phyloP scores from a whole-genome alignment of 768 basidiomycete species.

The Trametes meyenii region DNA sequence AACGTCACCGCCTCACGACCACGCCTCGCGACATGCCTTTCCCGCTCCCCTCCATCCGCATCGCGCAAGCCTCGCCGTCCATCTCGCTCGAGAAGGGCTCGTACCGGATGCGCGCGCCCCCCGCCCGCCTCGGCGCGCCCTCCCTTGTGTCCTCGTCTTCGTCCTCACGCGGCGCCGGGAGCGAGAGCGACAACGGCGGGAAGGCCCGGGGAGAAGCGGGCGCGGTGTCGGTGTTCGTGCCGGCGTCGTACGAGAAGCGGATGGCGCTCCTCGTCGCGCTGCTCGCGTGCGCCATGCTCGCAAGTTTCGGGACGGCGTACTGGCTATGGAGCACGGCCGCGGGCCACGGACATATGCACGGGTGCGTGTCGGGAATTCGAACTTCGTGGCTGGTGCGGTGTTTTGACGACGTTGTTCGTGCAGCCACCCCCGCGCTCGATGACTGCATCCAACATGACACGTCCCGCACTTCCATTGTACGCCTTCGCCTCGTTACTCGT shows the following conservation, averaged over 20 bases:
- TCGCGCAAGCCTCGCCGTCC: slow-evolving; percentile 55
- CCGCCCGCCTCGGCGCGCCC: slow-evolving; percentile 6
- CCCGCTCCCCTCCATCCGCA: slow-evolving; percentile 22
- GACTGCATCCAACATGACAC: no score
- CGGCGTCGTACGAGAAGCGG: slow-evolving; percentile 34
- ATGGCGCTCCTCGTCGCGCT: slow-evolving; percentile 49
- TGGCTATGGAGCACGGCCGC: slow-evolving; percentile 55
- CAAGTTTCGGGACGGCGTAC: slow-evolving; percentile 62
- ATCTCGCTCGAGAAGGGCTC: slow-evolving; percentile 65
- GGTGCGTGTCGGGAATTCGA: not conserved
- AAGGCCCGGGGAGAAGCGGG: not conserved
- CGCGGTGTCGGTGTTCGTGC: slow-evolving; percentile 1
- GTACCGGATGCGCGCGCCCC: slow-evolving; percentile 62
- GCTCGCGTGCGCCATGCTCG: slow-evolving; percentile 50
- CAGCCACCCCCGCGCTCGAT: not conserved
- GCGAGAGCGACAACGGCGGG: not conserved
- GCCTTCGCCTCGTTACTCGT: not conserved
- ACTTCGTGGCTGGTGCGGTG: not conserved
- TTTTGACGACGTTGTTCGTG: not conserved
- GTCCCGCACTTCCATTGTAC: not conserved
- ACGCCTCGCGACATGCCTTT: no score
- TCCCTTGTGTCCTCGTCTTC: not conserved
- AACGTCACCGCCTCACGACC: not conserved
- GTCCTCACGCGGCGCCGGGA: not conserved
- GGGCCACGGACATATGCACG: no score